Evolutionary conservation across 345 rosid species (phyloP).

Genomic region (Excoecaria agallocha): DNA sequence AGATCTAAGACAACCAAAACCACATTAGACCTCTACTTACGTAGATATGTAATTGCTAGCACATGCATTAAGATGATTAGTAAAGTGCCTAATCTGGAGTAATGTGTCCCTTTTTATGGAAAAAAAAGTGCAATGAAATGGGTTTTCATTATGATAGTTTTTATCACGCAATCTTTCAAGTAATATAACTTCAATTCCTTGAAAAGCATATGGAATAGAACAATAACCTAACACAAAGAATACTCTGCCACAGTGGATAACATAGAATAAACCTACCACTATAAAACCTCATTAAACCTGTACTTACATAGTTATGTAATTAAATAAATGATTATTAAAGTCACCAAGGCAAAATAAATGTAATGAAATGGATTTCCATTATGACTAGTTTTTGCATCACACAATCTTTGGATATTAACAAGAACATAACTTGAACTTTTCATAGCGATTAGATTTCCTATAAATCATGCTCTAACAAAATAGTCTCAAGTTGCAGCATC

Average conservation of each 20-base stretch:
- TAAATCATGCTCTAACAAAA: not conserved
- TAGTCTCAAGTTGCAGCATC: not conserved
- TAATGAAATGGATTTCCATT: no score
- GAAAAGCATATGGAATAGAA: no score
- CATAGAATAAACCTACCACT: no score
- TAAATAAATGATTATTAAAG: no score
- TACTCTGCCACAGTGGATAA: no score
- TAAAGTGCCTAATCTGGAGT: not conserved
- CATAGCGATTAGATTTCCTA: not conserved
- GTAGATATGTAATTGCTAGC: not conserved
- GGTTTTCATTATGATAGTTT: no score
- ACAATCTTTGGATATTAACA: not conserved
- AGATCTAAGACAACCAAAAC: not conserved
- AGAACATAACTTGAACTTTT: not conserved
- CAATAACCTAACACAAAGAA: not conserved
- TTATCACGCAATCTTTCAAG: no score
- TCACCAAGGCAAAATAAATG: no score
- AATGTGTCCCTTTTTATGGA: not conserved
- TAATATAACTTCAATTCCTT: no score
- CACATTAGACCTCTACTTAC: not conserved
- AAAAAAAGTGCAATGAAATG: no score
- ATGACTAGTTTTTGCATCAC: not conserved
- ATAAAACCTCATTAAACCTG: no score
- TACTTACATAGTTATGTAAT: no score
- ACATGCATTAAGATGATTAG: not conserved